Base-by-base conservation (phyloP, 176 grass and related monocot species). In the Dendrocalamus sinicus region DNA sequence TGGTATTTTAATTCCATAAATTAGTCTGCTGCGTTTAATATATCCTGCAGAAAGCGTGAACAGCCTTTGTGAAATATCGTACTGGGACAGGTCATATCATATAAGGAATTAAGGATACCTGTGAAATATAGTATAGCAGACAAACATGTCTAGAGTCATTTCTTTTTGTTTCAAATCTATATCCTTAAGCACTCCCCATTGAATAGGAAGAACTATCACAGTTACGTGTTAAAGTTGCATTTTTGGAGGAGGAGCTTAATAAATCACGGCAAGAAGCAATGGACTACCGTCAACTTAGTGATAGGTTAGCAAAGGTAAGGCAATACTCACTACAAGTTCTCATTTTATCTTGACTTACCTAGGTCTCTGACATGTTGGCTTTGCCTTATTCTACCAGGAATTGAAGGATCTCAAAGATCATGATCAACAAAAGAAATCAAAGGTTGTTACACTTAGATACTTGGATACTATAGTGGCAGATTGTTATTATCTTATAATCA, bases 341-440 rank as follows among this genome's bases (percentile, higher is more conserved):
- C 17, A 67, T 83, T 89, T 79, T 35, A 84, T 71, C 22, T 73
- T 41, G 53, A 55, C 59, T 86, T 57, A 58, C 46, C 72, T 68
- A 72, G 35, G 62, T 76, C n/a, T 74, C 65, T 86, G 82, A 92
- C 65, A 48, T 86, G 48, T 75, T 88, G 81, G 8, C 23, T 72
- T 86, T 81, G 24, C 58, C 67, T 86, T 82, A 81, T 63, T 77
- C 84, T 92, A 22, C 63, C 75, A 99, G 97, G 97, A 96, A 91
- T 75, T 94, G 87, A 96, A 94, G 92, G 94, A 96, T 68, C 61
- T 91, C 73, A 99, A 96, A 92, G 97, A 99, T 48, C 90, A 90
- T 75, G 90, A 94, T 67, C 97, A 96, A 70, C 92, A 94, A 86
- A 91, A 89, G 79, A 96, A 94, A 86, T 86, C 85, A 81, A 96